Percentiles rank a stretch among this genome's conserved stretches.
Evolutionary conservation across 768 basidiomycete species (phyloP).

Genomic region (Glaciozyma antarctica): DNA sequence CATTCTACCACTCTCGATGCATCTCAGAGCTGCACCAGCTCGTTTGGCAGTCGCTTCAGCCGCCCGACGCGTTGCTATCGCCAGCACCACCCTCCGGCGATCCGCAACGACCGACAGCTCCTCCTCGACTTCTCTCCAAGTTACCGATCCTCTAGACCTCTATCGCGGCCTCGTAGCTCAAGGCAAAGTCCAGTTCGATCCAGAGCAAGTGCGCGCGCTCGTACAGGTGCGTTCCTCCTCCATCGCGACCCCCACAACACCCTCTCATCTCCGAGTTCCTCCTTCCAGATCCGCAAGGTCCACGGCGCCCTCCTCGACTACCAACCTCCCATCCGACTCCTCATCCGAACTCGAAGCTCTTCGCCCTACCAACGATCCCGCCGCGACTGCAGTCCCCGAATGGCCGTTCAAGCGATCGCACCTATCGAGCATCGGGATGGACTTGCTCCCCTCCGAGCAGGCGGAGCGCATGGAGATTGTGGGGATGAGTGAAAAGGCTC

Average conservation of each 20-base stretch:
- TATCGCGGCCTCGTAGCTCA: conserved; percentile 47
- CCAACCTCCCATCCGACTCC: conserved; percentile 45
- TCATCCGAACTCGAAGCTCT: conserved; percentile 38
- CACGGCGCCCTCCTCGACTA: conserved; percentile 47
- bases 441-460: conserved; percentile 31
- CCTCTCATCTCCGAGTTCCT: too few relatives aligned
- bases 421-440: conserved; percentile 28
- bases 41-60: neutral
- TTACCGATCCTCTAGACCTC: conserved; percentile 45
- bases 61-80: neutral
- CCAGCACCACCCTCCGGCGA: neutral
- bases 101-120: neutral
- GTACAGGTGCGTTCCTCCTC: conserved; percentile 44
- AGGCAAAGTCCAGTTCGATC: conserved; percentile 48
- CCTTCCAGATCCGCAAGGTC: conserved; percentile 46
- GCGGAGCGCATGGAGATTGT: conserved; percentile 25
- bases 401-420: conserved; percentile 30
- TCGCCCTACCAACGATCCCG: conserved; percentile 8
- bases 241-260: conserved; percentile 4
- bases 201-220: conserved; percentile 49
- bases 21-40: neutral
- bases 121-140: neutral
- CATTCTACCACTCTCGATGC: neutral
- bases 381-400: conserved; percentile 3
- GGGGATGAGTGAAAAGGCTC: conserved; percentile 14